Conservation (phyloP, 164 flowering plant species). For the Aristolochia contorta region DNA sequence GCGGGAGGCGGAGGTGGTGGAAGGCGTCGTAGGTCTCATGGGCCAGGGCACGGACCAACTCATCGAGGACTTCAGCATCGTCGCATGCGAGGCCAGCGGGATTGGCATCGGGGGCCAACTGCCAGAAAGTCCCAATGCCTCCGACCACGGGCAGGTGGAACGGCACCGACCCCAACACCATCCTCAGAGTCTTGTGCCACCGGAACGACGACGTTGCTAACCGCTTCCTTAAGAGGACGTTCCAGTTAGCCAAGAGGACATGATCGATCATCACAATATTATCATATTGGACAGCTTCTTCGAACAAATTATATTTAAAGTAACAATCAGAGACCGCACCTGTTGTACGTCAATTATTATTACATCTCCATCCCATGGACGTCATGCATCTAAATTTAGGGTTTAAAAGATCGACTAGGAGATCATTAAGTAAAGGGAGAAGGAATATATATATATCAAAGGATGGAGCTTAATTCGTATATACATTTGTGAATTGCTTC, state of each 20-base stretch:
- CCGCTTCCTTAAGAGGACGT: slow-evolving; percentile 66
- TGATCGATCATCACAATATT: slow-evolving; percentile 19
- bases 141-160: slow-evolving; percentile 92
- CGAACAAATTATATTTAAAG: too few relatives aligned
- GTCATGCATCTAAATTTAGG: too few relatives aligned
- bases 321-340: too few relatives aligned
- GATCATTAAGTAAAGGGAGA: too few relatives aligned
- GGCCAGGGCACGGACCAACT: slow-evolving; percentile 66
- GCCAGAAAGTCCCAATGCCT: slow-evolving; percentile 74
- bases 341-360: too few relatives aligned
- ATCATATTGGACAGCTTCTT: too few relatives aligned
- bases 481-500: too few relatives aligned
- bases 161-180: slow-evolving; percentile 81
- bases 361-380: too few relatives aligned
- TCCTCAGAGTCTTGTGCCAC: slow-evolving; percentile 75
- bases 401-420: too few relatives aligned
- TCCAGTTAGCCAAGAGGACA: slow-evolving; percentile 68
- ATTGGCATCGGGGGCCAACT: slow-evolving; percentile 24
- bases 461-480: too few relatives aligned
- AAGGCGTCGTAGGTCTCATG: slow-evolving; percentile 69
- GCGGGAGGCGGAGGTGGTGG: slow-evolving; percentile 60
- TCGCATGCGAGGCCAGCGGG: slow-evolving; percentile 63
- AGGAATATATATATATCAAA: too few relatives aligned
- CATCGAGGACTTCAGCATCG: slow-evolving; percentile 76
- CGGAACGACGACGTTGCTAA: slow-evolving; percentile 68